These are phyloP conservation scores for Starmerella sirachaensis DNA, from an alignment of 805 yeast species.

Conservation along the genomic window DNA sequence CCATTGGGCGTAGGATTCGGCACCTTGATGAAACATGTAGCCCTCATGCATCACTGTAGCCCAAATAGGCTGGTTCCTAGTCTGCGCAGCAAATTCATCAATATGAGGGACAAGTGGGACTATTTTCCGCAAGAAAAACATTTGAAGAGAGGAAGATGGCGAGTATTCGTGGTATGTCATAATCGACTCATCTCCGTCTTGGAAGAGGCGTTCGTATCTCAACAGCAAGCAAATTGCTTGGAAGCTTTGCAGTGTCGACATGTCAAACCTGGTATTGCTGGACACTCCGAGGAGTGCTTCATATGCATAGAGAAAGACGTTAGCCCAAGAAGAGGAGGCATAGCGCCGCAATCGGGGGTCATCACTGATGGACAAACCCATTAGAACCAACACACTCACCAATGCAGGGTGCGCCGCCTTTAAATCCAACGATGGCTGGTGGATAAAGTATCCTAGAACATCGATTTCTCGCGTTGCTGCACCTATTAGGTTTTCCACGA, in stretches of 20 bases:
- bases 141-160: slow-evolving; percentile 19
- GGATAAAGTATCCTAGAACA: slow-evolving; percentile 21
- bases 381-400: slow-evolving; percentile 22
- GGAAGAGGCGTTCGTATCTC: slow-evolving; percentile 24
- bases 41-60: slow-evolving; percentile 22
- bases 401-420: slow-evolving; percentile 21
- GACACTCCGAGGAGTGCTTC: slow-evolving; percentile 15
- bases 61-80: slow-evolving; percentile 20
- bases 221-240: slow-evolving; percentile 26
- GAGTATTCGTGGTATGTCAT: slow-evolving; percentile 9
- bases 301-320: slow-evolving; percentile 22
- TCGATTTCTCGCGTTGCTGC: slow-evolving; percentile 22
- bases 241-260: slow-evolving; percentile 20
- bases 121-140: slow-evolving; percentile 21
- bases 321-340: too few relatives aligned
- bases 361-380: slow-evolving; percentile 25
- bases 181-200: slow-evolving; percentile 17
- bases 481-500: slow-evolving; percentile 5
- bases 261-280: slow-evolving; percentile 11
- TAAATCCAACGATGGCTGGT: slow-evolving; percentile 25
- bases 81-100: slow-evolving; percentile 7
- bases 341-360: slow-evolving; percentile 20
- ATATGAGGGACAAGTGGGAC: slow-evolving; percentile 21
- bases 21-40: slow-evolving; percentile 24
- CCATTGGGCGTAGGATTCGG: slow-evolving; percentile 32